Evolutionary conservation across 2,329 filamentous ascomycete species (phyloP).

Genomic region (Lecanicillium sp.): DNA sequence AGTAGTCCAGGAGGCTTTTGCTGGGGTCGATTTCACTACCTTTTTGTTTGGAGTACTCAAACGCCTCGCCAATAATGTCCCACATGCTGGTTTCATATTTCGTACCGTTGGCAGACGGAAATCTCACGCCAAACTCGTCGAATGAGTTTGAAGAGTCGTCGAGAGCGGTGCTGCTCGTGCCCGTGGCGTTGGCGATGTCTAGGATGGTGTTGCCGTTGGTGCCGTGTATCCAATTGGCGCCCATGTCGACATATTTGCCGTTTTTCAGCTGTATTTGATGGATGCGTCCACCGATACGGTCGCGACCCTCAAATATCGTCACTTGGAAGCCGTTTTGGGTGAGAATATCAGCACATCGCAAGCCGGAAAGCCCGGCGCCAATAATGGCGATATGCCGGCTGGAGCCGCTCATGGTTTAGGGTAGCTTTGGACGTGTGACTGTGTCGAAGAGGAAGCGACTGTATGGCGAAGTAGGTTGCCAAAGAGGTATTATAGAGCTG

Average conservation of each 20-base stretch:
- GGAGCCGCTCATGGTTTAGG: too few species aligned
- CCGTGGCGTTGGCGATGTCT: conserved; percentile 55
- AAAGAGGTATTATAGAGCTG: too few species aligned
- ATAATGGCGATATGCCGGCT: conserved; percentile 52
- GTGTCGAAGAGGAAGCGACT: too few species aligned
- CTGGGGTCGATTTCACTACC: conserved; percentile 36
- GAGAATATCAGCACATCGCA: conserved; percentile 64
- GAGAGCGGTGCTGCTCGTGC: conserved; percentile 39
- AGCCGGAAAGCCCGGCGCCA: conserved; percentile 61
- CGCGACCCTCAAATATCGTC: conserved; percentile 60
- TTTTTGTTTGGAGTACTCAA: conserved; percentile 55
- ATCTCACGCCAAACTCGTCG: conserved; percentile 44
- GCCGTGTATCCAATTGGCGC: conserved; percentile 77
- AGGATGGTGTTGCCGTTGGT: conserved; percentile 63
- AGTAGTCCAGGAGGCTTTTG: conserved; percentile 48
- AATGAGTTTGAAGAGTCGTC: conserved; percentile 49
- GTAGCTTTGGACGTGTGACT: too few species aligned
- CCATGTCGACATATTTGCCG: conserved; percentile 46
- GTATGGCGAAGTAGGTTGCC: too few species aligned
- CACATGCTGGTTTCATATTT: conserved; percentile 50
- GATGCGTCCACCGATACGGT: conserved; percentile 60
- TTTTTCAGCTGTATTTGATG: conserved; percentile 42
- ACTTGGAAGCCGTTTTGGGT: conserved; percentile 58
- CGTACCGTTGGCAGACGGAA: conserved; percentile 39
- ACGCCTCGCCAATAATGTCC: conserved; percentile 61